A percentile compares a stretch with the other conserved stretches of the same genome.
Conservation (phyloP, 257 asterid genomes). For the Phtheirospermum japonicum region DNA sequence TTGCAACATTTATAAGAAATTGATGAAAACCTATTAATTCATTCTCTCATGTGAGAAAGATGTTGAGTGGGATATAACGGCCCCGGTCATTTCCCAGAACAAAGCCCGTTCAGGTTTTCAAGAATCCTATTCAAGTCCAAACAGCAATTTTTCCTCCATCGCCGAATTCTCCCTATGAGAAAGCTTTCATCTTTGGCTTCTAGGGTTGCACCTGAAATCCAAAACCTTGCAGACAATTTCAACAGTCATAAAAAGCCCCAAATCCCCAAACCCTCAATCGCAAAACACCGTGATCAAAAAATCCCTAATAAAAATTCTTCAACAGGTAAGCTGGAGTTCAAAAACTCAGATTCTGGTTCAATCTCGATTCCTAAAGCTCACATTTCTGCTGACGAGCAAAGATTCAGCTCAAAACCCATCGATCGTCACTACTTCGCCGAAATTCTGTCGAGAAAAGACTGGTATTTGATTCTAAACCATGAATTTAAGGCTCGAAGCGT, state of each 20-base stretch:
- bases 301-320: slow-evolving; percentile 28
- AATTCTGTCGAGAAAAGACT: slow-evolving; percentile 69
- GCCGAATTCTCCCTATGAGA: slow-evolving; percentile 47
- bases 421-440: slow-evolving; percentile 53
- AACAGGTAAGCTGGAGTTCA: slow-evolving; percentile 43
- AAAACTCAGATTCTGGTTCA: slow-evolving; percentile 33
- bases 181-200: slow-evolving; percentile 60
- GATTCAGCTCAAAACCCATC: slow-evolving; percentile 33
- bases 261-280: slow-evolving; percentile 28
- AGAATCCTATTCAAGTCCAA: no score
- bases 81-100: no score
- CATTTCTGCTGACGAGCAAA: slow-evolving; percentile 20
- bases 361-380: slow-evolving; percentile 34
- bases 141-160: slow-evolving; percentile 12
- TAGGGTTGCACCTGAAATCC: slow-evolving; percentile 47
- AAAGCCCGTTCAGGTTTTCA: no score
- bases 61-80: no score
- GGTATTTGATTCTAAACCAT: slow-evolving; percentile 70
- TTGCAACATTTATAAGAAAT: no score
- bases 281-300: slow-evolving; percentile 28
- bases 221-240: slow-evolving; percentile 26
- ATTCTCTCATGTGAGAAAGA: no score
- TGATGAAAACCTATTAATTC: no score
- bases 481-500: slow-evolving; percentile 52
- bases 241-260: slow-evolving; percentile 26